These are phyloP conservation scores for Theobroma grandiflorum DNA, from an alignment of 441 rosid genomes.

Conservation along the genomic window DNA sequence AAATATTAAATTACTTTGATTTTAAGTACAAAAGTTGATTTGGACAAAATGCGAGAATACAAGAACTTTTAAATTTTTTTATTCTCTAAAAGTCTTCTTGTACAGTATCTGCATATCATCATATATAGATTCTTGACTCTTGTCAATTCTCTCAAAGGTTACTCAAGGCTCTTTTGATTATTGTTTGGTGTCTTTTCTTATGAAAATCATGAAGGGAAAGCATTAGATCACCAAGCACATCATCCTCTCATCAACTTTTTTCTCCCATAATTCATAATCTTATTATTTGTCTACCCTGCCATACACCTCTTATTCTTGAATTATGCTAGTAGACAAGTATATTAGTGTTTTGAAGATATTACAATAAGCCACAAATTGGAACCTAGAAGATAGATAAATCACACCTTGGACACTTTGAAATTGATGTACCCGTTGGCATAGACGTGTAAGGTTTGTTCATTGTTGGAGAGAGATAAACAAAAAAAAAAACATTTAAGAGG, in stretches of 20 bases:
- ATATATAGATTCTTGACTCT: background rate
- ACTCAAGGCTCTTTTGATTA: conserved; percentile 79
- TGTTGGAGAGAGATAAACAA: no score
- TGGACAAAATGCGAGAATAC: no score
- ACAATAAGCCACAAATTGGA: background rate
- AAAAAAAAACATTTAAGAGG: no score
- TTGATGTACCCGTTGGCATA: no score
- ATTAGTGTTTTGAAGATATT: background rate
- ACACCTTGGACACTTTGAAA: no score
- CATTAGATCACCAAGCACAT: conserved; percentile 75
- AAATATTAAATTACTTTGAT: no score
- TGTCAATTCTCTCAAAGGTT: conserved; percentile 31
- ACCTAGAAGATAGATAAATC: background rate
- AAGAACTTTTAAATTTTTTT: no score
- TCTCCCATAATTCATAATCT: background rate
- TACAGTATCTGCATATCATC: background rate
- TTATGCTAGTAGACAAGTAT: background rate
- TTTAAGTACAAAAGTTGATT: no score
- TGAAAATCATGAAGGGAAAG: conserved; percentile 90
- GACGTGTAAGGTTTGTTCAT: no score
- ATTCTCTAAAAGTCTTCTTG: background rate
- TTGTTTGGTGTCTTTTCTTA: conserved; percentile 79
- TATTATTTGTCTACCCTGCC: no score
- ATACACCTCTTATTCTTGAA: conserved; percentile 1
- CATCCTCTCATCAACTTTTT: background rate